phyloP scores from a whole-genome alignment of 345 rosid species.

The Aquilaria sinensis region DNA sequence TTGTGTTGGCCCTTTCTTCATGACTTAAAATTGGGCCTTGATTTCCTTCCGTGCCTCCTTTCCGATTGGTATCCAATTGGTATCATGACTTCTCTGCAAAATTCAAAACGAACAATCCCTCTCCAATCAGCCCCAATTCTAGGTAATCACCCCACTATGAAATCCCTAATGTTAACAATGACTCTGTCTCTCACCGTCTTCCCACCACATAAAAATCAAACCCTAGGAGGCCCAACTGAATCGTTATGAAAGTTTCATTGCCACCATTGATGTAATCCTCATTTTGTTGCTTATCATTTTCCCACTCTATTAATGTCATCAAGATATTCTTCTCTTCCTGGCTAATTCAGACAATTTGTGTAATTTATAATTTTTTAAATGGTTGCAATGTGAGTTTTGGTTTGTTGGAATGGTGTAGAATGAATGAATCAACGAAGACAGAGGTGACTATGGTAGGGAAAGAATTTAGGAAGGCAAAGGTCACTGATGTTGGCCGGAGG shows the following conservation, averaged over 20 bases:
- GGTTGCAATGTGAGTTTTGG: no score
- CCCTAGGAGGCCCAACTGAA: conserved; percentile 11
- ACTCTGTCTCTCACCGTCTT: conserved; percentile 20
- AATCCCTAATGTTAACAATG: conserved; percentile 25
- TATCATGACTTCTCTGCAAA: conserved; percentile 13
- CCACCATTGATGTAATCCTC: conserved; percentile 23
- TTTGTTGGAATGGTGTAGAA: no score
- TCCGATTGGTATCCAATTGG: background rate
- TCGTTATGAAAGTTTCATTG: conserved; percentile 16
- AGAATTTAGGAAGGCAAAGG: no score
- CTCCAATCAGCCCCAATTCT: conserved; percentile 41
- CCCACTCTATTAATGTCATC: background rate
- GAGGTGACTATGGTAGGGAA: no score
- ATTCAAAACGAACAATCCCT: conserved; percentile 18
- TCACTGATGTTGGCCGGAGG: no score
- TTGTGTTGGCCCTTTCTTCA: no score
- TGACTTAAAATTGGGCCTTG: no score
- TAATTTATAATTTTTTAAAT: no score
- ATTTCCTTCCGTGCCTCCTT: no score
- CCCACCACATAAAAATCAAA: conserved; percentile 32
- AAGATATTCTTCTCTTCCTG: background rate
- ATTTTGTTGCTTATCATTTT: conserved; percentile 13
- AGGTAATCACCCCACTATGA: conserved; percentile 32
- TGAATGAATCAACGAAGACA: no score
- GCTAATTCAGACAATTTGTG: no score